Evolutionary conservation across 768 basidiomycete species (phyloP), one percentile per base, ranked within the genome.

Genomic region (Phanerochaete carnosa): DNA sequence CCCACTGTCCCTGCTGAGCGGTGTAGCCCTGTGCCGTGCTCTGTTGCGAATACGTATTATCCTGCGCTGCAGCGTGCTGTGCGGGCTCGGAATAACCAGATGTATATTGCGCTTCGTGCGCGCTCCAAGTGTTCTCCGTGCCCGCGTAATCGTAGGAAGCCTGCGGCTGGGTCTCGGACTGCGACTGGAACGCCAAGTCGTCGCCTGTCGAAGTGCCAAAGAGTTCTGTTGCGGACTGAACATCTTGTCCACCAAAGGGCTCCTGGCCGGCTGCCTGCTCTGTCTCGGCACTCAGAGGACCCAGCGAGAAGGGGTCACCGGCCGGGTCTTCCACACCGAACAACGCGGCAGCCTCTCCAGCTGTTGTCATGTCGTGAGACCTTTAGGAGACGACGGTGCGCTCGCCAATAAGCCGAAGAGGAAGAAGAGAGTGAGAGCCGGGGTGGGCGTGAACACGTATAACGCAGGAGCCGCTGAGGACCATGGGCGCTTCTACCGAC

Each of bases 331-430:
- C 83, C 55, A 82, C 74, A 62, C 85, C 89, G 78, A 94, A 94
- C 49, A 94, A 87, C 59, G 89, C 86, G 55, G 90, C 88, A 35
- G 92, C 92, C 65, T 89, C 86, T 77, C 91, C 89, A 59, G 88
- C 84, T 16, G 63, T 62, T 35, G 56, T 49, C 63, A 62, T 62
- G n/a, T 57, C 25, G 45, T 11, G 22, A 4, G 16, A 43, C 50
- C 43, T 33, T 47, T 29, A 50, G 60, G 52, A 30, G 56, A 46
- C 60, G 60, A 25, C n/a, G 16, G 28, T 11, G 25, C 33, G 19
- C 47, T 30, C 19, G 46, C n/a, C 2, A 62, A 49, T 22, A 52
- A 58, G 56, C 52, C 8, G 46, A 28, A 26, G 45, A 19, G 57
- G 45, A 26, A 55, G 26, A 47, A 56, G 56, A 28, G 55, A 57